Base-by-base conservation (phyloP, 805 yeast species). In the Kodamaea fukazawae region DNA sequence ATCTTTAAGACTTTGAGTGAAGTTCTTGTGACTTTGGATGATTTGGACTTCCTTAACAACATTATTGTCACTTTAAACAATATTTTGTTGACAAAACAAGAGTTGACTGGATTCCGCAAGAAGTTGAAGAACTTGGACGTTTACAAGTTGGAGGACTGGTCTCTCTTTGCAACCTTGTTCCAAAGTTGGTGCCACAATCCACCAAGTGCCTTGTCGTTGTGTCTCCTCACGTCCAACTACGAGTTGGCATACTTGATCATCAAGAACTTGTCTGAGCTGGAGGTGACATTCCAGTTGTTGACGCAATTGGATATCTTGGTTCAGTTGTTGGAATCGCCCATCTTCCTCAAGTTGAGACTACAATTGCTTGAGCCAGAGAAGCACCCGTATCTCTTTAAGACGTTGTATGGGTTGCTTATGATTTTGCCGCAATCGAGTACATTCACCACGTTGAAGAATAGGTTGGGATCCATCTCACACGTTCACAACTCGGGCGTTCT, bases 381-480 rank as follows among this genome's bases (percentile, higher is more conserved):
- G 46, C 75, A 85, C 55, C 95, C 95, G 1, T 85, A 75, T 53
- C 65, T 93, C 25, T 86, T 83, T 70, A 87, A 88, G 56, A 86
- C 96, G 38, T 72, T 93, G 22, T 93, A 88, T 58, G 99, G 98
- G 1, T 75, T 93, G 22, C 67, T 93, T 43, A 93, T 93, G 99
- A 72, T 93, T 4, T 63, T 93, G 36, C 99, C 99, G 0, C 99
- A 93, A 58, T 87, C 96, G 0, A 76, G 86, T 9, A 96, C 98
- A 0, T 93, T 87, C 57, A 79, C 76, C n/a, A 79, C 86, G 0
- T 70, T 93, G 47, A 83, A 83, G 48, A 86, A 83, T 52, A 71
- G 99, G 44, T 69, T 93, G 36, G 76, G 76, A 36, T 70, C 86
- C 27, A 75, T 84, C 17, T 67, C 76, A 4, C 67, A 72, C n/a